Conservation (phyloP, 805 yeast genomes). For the Metahyphopichia silvanorum region DNA sequence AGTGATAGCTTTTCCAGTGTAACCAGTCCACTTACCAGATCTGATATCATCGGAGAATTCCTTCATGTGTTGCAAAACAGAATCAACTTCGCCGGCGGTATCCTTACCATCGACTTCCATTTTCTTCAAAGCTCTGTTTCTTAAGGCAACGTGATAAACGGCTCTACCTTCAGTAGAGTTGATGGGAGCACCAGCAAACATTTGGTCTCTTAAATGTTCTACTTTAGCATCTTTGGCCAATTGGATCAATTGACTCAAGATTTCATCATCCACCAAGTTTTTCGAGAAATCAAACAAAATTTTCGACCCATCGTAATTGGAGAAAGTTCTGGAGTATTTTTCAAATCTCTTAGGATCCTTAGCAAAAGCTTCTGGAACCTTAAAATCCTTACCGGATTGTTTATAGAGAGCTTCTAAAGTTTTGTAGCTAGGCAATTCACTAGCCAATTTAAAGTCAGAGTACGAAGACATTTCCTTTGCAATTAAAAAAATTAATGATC, state of each 20-base stretch:
- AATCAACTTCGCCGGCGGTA: conserved; percentile 88
- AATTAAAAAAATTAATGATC: too few relatives aligned
- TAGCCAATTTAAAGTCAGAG: conserved; percentile 49
- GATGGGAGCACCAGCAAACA: conserved; percentile 92
- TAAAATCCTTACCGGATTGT: conserved; percentile 63
- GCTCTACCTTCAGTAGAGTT: conserved; percentile 96
- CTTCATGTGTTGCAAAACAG: conserved; percentile 92
- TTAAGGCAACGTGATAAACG: conserved; percentile 92
- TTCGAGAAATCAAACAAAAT: conserved; percentile 94
- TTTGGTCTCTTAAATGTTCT: conserved; percentile 79
- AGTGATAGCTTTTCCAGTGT: conserved; percentile 90
- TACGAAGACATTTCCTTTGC: conserved; percentile 1
- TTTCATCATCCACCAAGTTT: conserved; percentile 86
- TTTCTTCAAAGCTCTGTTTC: conserved; percentile 83
- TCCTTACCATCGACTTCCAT: conserved; percentile 88
- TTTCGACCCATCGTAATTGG: conserved; percentile 82
- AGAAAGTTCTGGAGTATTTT: conserved; percentile 73
- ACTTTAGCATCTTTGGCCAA: conserved; percentile 91
- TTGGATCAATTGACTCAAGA: conserved; percentile 60
- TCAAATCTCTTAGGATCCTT: conserved; percentile 72
- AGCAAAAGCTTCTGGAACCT: conserved; percentile 74
- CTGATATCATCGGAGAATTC: conserved; percentile 89
- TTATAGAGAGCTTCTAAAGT: conserved; percentile 70
- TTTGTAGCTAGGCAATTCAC: conserved; percentile 83
- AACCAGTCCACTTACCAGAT: conserved; percentile 95